A percentile compares a stretch with the other conserved stretches of the same genome.
Evolutionary conservation across 139 green algal species (phyloP).

Genomic region (Zygnema cylindricum): DNA sequence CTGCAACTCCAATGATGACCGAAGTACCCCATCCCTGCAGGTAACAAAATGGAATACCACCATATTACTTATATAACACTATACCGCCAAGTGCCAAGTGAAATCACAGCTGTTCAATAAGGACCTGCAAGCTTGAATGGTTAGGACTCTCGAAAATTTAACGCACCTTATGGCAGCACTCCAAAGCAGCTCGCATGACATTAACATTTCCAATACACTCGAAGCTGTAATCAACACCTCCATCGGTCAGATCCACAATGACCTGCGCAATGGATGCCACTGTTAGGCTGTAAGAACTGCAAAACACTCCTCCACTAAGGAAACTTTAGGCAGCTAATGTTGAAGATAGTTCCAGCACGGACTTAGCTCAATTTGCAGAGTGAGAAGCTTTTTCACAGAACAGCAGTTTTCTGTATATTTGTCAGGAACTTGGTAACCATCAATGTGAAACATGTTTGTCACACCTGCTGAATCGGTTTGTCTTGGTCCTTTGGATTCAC

Average conservation of each 20-base stretch:
- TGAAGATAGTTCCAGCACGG: too few species aligned
- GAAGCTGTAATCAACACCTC: slow-evolving; percentile 95
- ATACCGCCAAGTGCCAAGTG: not conserved
- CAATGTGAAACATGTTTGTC: too few species aligned
- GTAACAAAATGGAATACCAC: too few species aligned
- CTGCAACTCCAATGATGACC: slow-evolving; percentile 79
- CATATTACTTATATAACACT: slow-evolving; percentile 31
- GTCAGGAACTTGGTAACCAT: too few species aligned
- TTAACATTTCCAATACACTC: slow-evolving; percentile 91
- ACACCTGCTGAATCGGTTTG: slow-evolving; percentile 55
- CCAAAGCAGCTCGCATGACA: slow-evolving; percentile 94
- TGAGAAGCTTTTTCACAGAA: too few species aligned
- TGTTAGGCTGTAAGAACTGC: too few species aligned
- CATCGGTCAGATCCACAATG: slow-evolving; percentile 83
- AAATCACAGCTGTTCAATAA: not conserved
- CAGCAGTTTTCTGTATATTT: too few species aligned
- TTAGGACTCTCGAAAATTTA: too few species aligned
- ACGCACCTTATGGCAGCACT: slow-evolving; percentile 82
- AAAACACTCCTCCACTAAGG: too few species aligned
- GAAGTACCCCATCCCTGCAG: slow-evolving; percentile 51
- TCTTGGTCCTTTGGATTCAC: slow-evolving; percentile 69
- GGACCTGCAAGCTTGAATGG: not conserved
- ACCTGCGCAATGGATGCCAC: slow-evolving; percentile 39
- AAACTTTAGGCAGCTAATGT: too few species aligned
- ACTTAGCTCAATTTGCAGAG: too few species aligned